These are phyloP conservation scores for Lactarius psammicola DNA, from an alignment of 768 basidiomycete genomes.

Conservation along the genomic window DNA sequence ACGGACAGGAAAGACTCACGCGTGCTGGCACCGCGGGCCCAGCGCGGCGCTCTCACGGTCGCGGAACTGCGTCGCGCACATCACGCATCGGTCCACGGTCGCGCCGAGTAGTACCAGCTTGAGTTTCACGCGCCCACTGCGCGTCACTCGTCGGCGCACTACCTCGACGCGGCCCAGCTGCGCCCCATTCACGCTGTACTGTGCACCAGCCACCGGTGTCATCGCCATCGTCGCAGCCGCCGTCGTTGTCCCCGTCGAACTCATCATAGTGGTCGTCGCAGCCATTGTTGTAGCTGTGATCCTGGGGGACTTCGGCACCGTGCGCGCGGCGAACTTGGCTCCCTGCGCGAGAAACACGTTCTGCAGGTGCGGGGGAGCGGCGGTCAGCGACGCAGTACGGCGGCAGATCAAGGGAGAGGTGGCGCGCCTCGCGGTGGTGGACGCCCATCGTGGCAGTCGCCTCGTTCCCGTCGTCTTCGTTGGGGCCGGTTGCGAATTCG, in stretches of 20 bases:
- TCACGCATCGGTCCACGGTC: slow-evolving; percentile 27
- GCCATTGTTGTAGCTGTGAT: too few species aligned
- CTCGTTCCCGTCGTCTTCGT: slow-evolving; percentile 8
- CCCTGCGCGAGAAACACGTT: slow-evolving; percentile 14
- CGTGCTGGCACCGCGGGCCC: slow-evolving; percentile 25
- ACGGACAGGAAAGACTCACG: slow-evolving; percentile 13
- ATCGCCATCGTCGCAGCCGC: background rate
- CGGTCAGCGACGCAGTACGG: slow-evolving; percentile 11
- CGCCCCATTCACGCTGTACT: slow-evolving; percentile 19
- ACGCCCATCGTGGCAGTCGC: background rate
- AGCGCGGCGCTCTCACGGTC: slow-evolving; percentile 23
- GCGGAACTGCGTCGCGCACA: slow-evolving; percentile 27
- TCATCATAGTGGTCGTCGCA: background rate
- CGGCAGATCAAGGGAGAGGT: slow-evolving; percentile 16
- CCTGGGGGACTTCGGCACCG: background rate
- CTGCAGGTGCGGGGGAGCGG: slow-evolving; percentile 15
- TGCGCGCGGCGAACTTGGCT: slow-evolving; percentile 1
- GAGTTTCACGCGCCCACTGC: slow-evolving; percentile 28
- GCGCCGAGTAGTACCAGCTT: slow-evolving; percentile 27
- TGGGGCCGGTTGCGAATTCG: slow-evolving; percentile 18
- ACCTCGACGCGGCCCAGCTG: slow-evolving; percentile 25
- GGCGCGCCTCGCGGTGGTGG: slow-evolving; percentile 24
- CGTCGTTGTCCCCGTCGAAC: background rate
- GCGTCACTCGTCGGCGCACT: slow-evolving; percentile 27
- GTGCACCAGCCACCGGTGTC: background rate